These are phyloP conservation scores for Candida glucosophila DNA, from an alignment of 1,139 yeast species.

Conservation along the genomic window DNA sequence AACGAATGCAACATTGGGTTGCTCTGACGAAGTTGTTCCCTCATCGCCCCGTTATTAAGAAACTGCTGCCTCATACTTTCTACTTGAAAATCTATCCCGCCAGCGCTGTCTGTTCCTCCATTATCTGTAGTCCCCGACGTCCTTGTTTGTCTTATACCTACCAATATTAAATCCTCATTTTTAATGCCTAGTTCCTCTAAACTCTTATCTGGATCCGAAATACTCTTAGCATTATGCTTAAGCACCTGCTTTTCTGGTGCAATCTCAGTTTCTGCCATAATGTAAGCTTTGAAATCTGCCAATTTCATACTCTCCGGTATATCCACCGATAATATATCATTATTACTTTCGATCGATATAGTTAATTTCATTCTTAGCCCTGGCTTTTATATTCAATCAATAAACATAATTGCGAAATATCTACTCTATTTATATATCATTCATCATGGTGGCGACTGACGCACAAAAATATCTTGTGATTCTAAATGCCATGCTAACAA, in stretches of 20 bases:
- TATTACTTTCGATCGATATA: constrained; percentile 22
- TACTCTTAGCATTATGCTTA: constrained; percentile 34
- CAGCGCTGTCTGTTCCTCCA: constrained; percentile 7
- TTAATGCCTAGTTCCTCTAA: constrained; percentile 39
- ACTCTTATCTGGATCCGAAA: constrained; percentile 25
- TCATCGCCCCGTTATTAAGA: constrained; percentile 28
- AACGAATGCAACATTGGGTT: constrained; percentile 37
- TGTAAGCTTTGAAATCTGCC: constrained; percentile 64
- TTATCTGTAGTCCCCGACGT: constrained; percentile 12
- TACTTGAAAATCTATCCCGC: constrained; percentile 27
- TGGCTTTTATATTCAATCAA: too few species aligned
- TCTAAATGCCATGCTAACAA: too few species aligned
- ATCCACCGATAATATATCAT: constrained; percentile 37
- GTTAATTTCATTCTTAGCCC: constrained; percentile 27
- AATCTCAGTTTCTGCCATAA: constrained; percentile 66
- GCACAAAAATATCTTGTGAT: too few species aligned
- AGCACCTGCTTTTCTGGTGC: constrained; percentile 39
- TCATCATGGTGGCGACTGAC: too few species aligned
- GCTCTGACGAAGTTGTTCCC: constrained; percentile 21
- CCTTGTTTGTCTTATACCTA: constrained; percentile 9
- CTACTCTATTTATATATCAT: too few species aligned
- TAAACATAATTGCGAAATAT: too few species aligned
- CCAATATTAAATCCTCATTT: constrained; percentile 52
- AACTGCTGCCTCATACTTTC: constrained; percentile 44
- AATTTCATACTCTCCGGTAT: constrained; percentile 57